Percentiles rank a stretch among this genome's conserved stretches.
Evolutionary conservation across 1,284 basidiomycete genomes (phyloP).

Genomic region (Malassezia yamatoensis): DNA sequence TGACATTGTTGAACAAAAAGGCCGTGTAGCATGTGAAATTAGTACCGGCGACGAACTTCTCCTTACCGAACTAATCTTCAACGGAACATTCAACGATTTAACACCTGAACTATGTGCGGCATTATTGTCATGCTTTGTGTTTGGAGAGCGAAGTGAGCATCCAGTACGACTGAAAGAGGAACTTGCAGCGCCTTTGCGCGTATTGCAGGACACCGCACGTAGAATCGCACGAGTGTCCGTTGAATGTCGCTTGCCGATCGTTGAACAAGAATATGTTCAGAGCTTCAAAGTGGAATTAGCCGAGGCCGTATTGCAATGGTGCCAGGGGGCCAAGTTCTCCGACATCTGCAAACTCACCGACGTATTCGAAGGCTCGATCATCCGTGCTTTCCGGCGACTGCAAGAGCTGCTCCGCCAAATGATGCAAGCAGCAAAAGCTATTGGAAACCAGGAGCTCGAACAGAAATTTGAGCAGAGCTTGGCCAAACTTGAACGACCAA

Average conservation of each 20-base stretch:
- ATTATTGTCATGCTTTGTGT: constrained; percentile 88
- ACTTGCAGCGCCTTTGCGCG: constrained; percentile 75
- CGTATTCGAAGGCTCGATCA: constrained; percentile 77
- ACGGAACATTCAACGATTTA: constrained; percentile 84
- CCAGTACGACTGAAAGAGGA: constrained; percentile 79
- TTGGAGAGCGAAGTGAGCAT: constrained; percentile 89
- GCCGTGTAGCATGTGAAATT: constrained; percentile 95
- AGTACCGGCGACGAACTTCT: constrained; percentile 91
- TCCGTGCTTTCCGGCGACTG: constrained; percentile 77
- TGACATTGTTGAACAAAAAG: constrained; percentile 96
- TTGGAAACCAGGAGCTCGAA: constrained; percentile 82
- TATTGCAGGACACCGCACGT: constrained; percentile 88
- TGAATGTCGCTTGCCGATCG: constrained; percentile 75
- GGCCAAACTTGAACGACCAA: constrained; percentile 38
- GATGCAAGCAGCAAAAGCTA: constrained; percentile 85
- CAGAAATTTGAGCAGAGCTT: constrained; percentile 38
- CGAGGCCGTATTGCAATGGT: constrained; percentile 95
- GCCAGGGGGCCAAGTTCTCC: constrained; percentile 86
- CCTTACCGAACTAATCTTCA: constrained; percentile 93
- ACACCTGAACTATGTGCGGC: constrained; percentile 86
- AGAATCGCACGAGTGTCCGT: constrained; percentile 90
- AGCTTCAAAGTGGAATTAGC: constrained; percentile 97
- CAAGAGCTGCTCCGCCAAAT: constrained; percentile 92
- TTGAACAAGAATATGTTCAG: constrained; percentile 88
- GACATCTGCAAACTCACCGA: constrained; percentile 97